Percentiles rank a stretch among this genome's conserved stretches.
Conservation (phyloP, 83 land plant genomes). For the Isoetes engelmannii region DNA sequence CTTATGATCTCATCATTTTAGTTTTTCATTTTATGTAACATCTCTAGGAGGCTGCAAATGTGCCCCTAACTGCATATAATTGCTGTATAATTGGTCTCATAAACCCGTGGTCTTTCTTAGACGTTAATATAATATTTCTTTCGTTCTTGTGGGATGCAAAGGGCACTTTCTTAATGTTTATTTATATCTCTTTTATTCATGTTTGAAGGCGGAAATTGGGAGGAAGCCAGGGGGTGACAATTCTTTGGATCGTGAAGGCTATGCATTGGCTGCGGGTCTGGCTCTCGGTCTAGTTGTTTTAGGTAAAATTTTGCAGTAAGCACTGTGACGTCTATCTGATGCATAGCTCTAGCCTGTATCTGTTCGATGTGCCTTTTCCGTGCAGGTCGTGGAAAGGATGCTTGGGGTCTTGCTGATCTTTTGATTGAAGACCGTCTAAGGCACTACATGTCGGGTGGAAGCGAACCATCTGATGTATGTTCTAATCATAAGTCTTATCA, state of each 20-base stretch:
- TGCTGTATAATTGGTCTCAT: too few relatives aligned
- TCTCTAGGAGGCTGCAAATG: too few relatives aligned
- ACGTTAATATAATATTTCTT: background rate
- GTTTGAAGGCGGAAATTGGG: slow-evolving; percentile 78
- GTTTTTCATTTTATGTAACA: too few relatives aligned
- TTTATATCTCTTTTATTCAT: background rate
- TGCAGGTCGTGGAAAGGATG: slow-evolving; percentile 81
- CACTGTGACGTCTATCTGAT: background rate
- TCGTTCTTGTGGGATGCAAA: background rate
- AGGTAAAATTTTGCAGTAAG: slow-evolving; percentile 35
- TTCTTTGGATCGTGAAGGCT: slow-evolving; percentile 95
- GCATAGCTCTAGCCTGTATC: background rate
- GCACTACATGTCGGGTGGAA: slow-evolving; percentile 70
- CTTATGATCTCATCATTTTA: too few relatives aligned
- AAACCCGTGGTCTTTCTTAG: too few relatives aligned
- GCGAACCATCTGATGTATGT: slow-evolving; percentile 56
- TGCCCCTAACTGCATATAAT: too few relatives aligned
- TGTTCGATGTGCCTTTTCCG: background rate
- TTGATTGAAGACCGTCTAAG: slow-evolving; percentile 68
- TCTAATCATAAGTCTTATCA: too few relatives aligned
- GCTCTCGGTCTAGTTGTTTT: slow-evolving; percentile 85
- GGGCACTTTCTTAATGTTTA: background rate
- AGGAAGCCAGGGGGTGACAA: slow-evolving; percentile 95
- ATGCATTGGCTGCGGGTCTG: slow-evolving; percentile 96
- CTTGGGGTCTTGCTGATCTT: slow-evolving; percentile 63